A percentile compares a stretch with the other conserved stretches of the same genome.
Evolutionary conservation across 2,329 filamentous ascomycete genomes (phyloP).

Genomic region (Fusarium phyllophilum): DNA sequence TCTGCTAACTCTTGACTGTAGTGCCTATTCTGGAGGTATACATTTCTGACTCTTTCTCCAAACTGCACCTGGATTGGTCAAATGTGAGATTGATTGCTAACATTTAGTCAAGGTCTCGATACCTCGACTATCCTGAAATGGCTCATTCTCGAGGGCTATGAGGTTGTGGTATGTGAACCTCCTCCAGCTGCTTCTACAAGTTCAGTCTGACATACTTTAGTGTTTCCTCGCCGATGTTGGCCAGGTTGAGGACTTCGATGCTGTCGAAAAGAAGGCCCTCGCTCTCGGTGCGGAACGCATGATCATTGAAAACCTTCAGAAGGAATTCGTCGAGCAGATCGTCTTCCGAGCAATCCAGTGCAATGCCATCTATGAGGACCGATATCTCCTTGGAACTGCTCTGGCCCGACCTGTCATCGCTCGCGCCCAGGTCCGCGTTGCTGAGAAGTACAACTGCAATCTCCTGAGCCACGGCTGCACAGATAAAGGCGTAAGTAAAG

Average conservation of each 20-base stretch:
- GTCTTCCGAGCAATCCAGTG: constrained; percentile 81
- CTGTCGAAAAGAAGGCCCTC: constrained; percentile 74
- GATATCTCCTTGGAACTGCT: constrained; percentile 63
- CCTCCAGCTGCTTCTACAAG: neutral
- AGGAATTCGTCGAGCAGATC: constrained; percentile 79
- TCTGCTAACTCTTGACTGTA: neutral
- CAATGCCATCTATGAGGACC: constrained; percentile 33
- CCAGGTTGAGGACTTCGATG: constrained; percentile 76
- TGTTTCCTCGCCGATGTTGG: constrained; percentile 70
- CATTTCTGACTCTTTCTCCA: neutral
- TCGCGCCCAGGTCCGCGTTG: constrained; percentile 55
- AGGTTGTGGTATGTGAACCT: constrained; percentile 22
- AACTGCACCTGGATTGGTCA: neutral
- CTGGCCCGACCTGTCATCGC: constrained; percentile 75
- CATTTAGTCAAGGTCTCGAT: constrained; percentile 48
- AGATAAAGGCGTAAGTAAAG: constrained; percentile 64
- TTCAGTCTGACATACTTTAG: constrained; percentile 27
- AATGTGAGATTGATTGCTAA: neutral
- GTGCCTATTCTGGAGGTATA: constrained; percentile 30
- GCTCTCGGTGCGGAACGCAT: constrained; percentile 53
- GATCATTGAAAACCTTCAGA: constrained; percentile 69
- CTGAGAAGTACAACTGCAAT: constrained; percentile 52
- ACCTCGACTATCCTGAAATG: constrained; percentile 54
- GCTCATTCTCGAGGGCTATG: constrained; percentile 48
- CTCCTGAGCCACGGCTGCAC: constrained; percentile 65